Evolutionary conservation across 768 basidiomycete species (phyloP).

Genomic region (Suillus decipiens): DNA sequence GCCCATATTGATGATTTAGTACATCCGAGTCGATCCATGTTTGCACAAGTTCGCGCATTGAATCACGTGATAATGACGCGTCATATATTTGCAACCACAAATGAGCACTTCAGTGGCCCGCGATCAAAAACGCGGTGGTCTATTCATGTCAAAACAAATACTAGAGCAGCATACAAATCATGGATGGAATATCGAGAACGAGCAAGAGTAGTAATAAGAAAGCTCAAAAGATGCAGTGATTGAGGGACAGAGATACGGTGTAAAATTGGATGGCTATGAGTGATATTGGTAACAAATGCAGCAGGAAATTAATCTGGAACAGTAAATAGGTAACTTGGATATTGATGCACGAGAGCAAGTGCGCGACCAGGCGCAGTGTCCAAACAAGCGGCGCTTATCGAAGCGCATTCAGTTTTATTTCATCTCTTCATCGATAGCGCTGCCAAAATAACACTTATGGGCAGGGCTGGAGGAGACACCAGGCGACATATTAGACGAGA

Average conservation of each 20-base stretch:
- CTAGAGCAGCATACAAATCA: not conserved
- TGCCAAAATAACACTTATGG: constrained; percentile 10
- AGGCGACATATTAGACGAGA: constrained; percentile 16
- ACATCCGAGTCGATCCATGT: not conserved
- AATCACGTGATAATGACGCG: not conserved
- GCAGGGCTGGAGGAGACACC: constrained; percentile 16
- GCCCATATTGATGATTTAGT: not conserved
- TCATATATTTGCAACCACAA: not conserved
- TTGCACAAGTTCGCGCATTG: no score
- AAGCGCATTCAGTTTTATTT: constrained; percentile 19
- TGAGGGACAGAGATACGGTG: not conserved
- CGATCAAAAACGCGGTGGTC: not conserved
- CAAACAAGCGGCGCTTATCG: not conserved
- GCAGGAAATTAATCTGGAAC: constrained; percentile 8
- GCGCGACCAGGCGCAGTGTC: constrained; percentile 7
- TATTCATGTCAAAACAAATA: not conserved
- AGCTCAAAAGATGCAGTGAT: not conserved
- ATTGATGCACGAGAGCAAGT: not conserved
- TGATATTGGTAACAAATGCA: constrained; percentile 1
- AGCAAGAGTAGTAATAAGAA: not conserved
- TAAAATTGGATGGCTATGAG: constrained; percentile 3
- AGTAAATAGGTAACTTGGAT: not conserved
- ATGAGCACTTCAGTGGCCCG: no score
- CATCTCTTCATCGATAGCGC: constrained; percentile 23
- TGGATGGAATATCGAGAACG: not conserved